Evolutionary conservation across 75 land plant species (phyloP).

Genomic region (Selaginella tamariscina): DNA sequence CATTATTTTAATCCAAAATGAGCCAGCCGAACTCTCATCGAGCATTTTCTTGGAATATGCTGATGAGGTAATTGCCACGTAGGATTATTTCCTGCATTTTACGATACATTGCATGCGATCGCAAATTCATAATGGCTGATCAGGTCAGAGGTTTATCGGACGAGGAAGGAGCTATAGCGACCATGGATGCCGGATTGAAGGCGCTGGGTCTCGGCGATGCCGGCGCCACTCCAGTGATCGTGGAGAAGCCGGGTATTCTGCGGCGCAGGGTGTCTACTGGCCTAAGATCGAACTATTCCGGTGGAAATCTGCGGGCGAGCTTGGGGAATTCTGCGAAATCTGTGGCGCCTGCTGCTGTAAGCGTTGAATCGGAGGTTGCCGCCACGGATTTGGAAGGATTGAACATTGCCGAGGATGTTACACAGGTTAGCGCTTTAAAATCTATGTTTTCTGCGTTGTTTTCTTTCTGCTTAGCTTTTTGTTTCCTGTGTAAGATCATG

Average conservation of each 20-base stretch:
- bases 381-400: conserved; percentile 6
- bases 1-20: too few relatives aligned
- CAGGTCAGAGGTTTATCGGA: too few relatives aligned
- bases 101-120: too few relatives aligned
- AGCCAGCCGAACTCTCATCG: too few relatives aligned
- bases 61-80: too few relatives aligned
- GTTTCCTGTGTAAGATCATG: too few relatives aligned
- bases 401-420: conserved; percentile 30
- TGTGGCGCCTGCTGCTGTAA: neutral
- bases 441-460: neutral
- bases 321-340: neutral
- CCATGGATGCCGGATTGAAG: neutral
- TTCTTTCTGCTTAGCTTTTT: neutral
- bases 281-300: neutral
- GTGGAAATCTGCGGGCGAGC: neutral
- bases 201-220: neutral
- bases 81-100: too few relatives aligned
- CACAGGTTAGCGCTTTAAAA: conserved; percentile 19
- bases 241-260: neutral
- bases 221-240: too few relatives aligned
- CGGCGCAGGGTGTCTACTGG: neutral
- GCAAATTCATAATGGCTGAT: too few relatives aligned
- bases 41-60: too few relatives aligned
- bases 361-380: too few relatives aligned
- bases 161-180: too few relatives aligned